These are phyloP conservation scores for Pisolithus orientalis DNA, from an alignment of 768 basidiomycete genomes.

Conservation along the genomic window DNA sequence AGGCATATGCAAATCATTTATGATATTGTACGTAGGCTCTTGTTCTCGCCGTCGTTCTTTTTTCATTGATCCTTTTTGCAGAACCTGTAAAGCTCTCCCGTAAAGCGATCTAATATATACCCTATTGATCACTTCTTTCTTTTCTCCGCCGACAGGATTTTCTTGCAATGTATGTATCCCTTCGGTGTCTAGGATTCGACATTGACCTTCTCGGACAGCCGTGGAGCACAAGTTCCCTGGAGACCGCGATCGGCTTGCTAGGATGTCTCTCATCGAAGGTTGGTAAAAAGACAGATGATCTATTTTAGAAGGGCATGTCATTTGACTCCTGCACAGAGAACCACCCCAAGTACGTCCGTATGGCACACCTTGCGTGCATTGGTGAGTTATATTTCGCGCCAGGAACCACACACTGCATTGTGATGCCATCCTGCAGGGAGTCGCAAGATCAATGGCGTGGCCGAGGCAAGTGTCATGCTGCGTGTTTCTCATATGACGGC, in stretches of 20 bases:
- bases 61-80: neutral
- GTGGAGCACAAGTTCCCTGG: slow-evolving; percentile 90
- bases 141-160: slow-evolving; percentile 26
- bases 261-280: slow-evolving; percentile 95
- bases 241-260: slow-evolving; percentile 68
- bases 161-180: slow-evolving; percentile 56
- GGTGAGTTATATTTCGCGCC: slow-evolving; percentile 30
- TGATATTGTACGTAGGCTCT: slow-evolving; percentile 58
- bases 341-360: slow-evolving; percentile 76
- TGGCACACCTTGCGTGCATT: slow-evolving; percentile 89
- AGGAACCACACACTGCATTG: neutral
- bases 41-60: too few relatives aligned
- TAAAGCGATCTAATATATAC: too few relatives aligned
- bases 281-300: slow-evolving; percentile 2
- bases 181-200: neutral
- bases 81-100: slow-evolving; percentile 11
- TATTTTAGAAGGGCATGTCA: neutral
- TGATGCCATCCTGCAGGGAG: slow-evolving; percentile 40
- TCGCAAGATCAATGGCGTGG: slow-evolving; percentile 91
- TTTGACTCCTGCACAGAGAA: slow-evolving; percentile 49
- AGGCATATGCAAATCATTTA: slow-evolving; percentile 90
- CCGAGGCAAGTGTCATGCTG: slow-evolving; percentile 48
- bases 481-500: neutral
- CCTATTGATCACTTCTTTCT: too few relatives aligned
- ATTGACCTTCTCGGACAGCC: slow-evolving; percentile 32